phyloP scores from a whole-genome alignment of 2,329 filamentous ascomycete genomes.

The Leptoxyphium fumago region DNA sequence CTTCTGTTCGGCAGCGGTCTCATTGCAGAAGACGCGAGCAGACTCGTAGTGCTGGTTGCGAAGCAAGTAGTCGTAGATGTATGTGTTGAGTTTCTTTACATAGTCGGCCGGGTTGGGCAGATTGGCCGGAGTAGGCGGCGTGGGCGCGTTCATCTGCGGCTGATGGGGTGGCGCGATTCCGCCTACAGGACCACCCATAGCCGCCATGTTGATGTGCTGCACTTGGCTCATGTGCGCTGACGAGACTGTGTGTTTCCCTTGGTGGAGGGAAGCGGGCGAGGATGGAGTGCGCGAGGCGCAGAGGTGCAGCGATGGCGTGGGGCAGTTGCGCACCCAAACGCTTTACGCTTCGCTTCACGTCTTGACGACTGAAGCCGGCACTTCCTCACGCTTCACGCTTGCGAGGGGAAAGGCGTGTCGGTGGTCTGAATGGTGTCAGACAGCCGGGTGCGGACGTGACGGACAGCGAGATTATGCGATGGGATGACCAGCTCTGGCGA shows the following conservation, averaged over 20 bases:
- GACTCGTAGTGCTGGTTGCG: conserved; percentile 73
- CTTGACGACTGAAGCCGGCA: no score
- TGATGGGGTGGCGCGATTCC: conserved; percentile 28
- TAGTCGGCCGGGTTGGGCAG: conserved; percentile 38
- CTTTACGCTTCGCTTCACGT: neutral
- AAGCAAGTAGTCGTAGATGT: conserved; percentile 85
- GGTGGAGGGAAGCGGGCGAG: neutral
- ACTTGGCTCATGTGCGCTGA: conserved; percentile 38
- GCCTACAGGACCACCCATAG: conserved; percentile 50
- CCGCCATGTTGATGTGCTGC: conserved; percentile 55
- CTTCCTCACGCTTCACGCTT: no score
- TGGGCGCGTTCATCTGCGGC: conserved; percentile 13
- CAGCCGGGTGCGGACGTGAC: no score
- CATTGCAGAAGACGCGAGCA: conserved; percentile 56
- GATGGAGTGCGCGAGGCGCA: neutral
- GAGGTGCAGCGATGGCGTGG: neutral
- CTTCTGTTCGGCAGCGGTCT: conserved; percentile 39
- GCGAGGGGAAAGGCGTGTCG: no score
- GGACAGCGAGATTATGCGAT: neutral
- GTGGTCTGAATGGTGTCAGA: no score
- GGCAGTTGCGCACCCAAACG: neutral
- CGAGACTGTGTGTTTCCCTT: conserved; percentile 1
- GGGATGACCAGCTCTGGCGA: neutral
- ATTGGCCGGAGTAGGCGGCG: conserved; percentile 13
- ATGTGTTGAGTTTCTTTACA: conserved; percentile 54